phyloP scores from a whole-genome alignment of 352 stramenopile species.

The Globisporangium mamillatum region DNA sequence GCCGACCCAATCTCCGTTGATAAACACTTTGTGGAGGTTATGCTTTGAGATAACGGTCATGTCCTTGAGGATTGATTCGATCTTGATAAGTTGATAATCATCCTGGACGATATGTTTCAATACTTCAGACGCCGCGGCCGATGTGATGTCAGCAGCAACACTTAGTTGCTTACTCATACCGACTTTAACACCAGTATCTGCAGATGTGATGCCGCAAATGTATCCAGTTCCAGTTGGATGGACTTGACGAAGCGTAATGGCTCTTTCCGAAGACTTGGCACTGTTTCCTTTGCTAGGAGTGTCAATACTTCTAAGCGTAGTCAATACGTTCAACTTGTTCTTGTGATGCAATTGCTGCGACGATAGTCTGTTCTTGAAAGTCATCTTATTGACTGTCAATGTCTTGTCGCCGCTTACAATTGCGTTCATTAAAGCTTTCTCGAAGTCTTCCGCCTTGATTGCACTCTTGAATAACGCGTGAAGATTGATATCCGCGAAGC shows the following conservation, averaged over 20 bases:
- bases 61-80: neutral
- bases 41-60: slow-evolving; percentile 10
- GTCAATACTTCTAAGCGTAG: slow-evolving; percentile 13
- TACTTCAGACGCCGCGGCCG: slow-evolving; percentile 9
- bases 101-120: slow-evolving; percentile 12
- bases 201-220: slow-evolving; percentile 18
- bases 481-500: slow-evolving; percentile 15
- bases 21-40: slow-evolving; percentile 19
- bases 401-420: slow-evolving; percentile 19
- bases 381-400: slow-evolving; percentile 15
- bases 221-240: slow-evolving; percentile 18
- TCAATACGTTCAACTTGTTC: slow-evolving; percentile 18
- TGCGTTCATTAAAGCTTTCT: slow-evolving; percentile 17
- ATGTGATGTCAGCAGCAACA: slow-evolving; percentile 16
- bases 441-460: slow-evolving; percentile 18
- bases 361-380: slow-evolving; percentile 17
- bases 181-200: slow-evolving; percentile 17
- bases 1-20: slow-evolving; percentile 20
- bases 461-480: slow-evolving; percentile 17
- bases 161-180: slow-evolving; percentile 20
- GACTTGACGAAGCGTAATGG: slow-evolving; percentile 13
- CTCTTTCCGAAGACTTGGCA: slow-evolving; percentile 15
- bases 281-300: slow-evolving; percentile 16
- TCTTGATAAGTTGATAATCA: slow-evolving; percentile 1
- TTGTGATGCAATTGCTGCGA: slow-evolving; percentile 20